Conservation (phyloP, 2,329 filamentous ascomycete species). For the Boeremia lycopersici region DNA sequence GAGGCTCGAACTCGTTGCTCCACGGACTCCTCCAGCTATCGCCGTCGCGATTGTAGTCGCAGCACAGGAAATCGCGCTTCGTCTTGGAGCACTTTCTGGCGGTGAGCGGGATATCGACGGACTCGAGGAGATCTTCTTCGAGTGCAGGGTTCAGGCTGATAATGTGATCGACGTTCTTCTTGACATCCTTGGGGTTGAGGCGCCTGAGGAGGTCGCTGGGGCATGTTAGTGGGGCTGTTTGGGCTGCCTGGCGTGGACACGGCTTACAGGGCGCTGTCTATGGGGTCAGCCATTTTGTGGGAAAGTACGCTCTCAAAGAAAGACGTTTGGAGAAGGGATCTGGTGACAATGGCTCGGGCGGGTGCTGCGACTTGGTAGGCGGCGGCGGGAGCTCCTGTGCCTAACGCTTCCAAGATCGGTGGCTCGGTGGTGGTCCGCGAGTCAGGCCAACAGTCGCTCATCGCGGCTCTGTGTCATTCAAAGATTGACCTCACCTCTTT, state of each 20-base stretch:
- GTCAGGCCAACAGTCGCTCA: constrained; percentile 27
- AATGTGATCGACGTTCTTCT: constrained; percentile 85
- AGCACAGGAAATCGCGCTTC: constrained; percentile 94
- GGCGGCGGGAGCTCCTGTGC: constrained; percentile 22
- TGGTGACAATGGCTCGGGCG: constrained; percentile 19
- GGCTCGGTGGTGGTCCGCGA: constrained; percentile 26
- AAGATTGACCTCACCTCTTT: constrained; percentile 14
- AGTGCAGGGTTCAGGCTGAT: constrained; percentile 88
- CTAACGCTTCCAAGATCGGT: constrained; percentile 29
- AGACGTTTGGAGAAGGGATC: constrained; percentile 16
- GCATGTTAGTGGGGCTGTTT: constrained; percentile 19
- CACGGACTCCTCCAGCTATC: constrained; percentile 98
- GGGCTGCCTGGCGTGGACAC: background rate
- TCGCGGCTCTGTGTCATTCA: constrained; percentile 15
- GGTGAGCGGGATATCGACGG: constrained; percentile 92
- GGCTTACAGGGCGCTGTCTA: constrained; percentile 73
- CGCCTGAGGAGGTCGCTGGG: constrained; percentile 94
- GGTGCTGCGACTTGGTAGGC: constrained; percentile 8
- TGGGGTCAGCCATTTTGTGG: constrained; percentile 45
- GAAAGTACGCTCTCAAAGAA: constrained; percentile 14
- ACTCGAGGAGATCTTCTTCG: constrained; percentile 96
- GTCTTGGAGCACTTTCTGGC: constrained; percentile 85
- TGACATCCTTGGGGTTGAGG: constrained; percentile 91
- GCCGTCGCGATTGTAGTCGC: constrained; percentile 99
- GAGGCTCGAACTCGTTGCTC: constrained; percentile 97